A percentile compares a stretch with the other conserved stretches of the same genome.
These are phyloP conservation scores for Cucurbitaria berberidis DNA, from an alignment of 2,329 filamentous ascomycete species.

Conservation along the genomic window DNA sequence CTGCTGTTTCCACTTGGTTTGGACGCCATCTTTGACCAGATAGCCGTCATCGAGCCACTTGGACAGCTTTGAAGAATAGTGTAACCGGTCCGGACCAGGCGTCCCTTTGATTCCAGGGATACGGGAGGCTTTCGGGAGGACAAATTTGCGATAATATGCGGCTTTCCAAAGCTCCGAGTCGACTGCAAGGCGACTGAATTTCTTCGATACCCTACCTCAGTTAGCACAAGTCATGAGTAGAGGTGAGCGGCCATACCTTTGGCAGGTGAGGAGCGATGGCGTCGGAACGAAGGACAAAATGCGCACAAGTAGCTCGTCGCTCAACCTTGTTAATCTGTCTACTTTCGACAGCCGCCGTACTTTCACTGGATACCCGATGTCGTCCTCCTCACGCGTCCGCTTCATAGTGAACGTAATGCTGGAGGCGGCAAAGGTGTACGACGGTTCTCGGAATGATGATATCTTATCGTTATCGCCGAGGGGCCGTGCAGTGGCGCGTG, in stretches of 20 bases:
- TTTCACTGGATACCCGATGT: constrained; percentile 52
- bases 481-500: constrained; percentile 27
- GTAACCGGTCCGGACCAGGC: constrained; percentile 46
- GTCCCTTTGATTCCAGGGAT: constrained; percentile 69
- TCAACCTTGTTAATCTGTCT: constrained; percentile 75
- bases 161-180: constrained; percentile 92
- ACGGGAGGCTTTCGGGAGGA: constrained; percentile 77
- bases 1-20: constrained; percentile 82
- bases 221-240: constrained; percentile 4
- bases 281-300: constrained; percentile 80
- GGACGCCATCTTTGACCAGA: constrained; percentile 57
- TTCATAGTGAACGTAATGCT: constrained; percentile 40
- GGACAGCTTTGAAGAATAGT: constrained; percentile 62
- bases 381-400: constrained; percentile 43
- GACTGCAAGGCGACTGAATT: constrained; percentile 72
- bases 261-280: constrained; percentile 68
- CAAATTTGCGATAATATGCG: constrained; percentile 86
- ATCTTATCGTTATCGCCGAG: constrained; percentile 25
- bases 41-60: constrained; percentile 68
- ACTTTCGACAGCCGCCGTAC: constrained; percentile 48
- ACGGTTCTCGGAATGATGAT: background rate
- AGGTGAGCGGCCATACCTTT: constrained; percentile 56
- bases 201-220: constrained; percentile 68
- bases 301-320: constrained; percentile 85
- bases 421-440: constrained; percentile 11